Base-by-base conservation (phyloP, 768 basidiomycete genomes). In the Amanita rubescens region DNA sequence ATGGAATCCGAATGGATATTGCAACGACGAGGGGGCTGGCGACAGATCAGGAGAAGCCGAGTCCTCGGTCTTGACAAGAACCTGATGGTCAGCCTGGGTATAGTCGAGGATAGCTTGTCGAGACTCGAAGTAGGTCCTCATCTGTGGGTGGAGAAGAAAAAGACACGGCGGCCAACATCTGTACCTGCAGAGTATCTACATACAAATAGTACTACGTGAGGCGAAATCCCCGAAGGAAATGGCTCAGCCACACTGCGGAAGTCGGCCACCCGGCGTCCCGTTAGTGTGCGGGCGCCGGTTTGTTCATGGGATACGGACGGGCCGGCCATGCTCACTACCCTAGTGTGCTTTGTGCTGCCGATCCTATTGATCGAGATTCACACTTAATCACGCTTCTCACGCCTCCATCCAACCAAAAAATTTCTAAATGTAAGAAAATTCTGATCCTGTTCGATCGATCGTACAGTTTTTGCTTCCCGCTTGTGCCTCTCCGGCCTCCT, bases 21-120 rank as follows among this genome's bases (percentile, higher is more conserved):
- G 70, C 37, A 67, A 54, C 53, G 67, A 67, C 56, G 68, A 30
- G 55, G 64, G 54, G 41, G 62, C 59, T 54, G 71, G 66, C 51
- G 71, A 63, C 60, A 75, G 68, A 63, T 73, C 70, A 59, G 74
- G 74, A 51, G 74, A 75, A 63, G 71, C 64, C 59, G 67, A 68
- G 51, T 66, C 68, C 60, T 75, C 73, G 50, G 71, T 69, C 67
- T 76, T 76, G 52, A 75, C 69, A 58, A 64, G 63, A 57, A 59
- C 55, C 33, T 63, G 61, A 51, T 60, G 55, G 42, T 48, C 56
- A 32, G 47, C 44, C 22, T 30, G 51, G 50, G 51, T 49, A 42
- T 42, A 52, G 56, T 60, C 60, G 44, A 62, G 46, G 50, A 63
- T 60, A 35, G 54, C 20, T 43, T 60, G 42, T 55, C 66, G 54